A percentile compares a stretch with the other conserved stretches of the same genome.
Evolutionary conservation across 108 stramenopile species (phyloP).

Genomic region (Pseudonitzschia multistriata): DNA sequence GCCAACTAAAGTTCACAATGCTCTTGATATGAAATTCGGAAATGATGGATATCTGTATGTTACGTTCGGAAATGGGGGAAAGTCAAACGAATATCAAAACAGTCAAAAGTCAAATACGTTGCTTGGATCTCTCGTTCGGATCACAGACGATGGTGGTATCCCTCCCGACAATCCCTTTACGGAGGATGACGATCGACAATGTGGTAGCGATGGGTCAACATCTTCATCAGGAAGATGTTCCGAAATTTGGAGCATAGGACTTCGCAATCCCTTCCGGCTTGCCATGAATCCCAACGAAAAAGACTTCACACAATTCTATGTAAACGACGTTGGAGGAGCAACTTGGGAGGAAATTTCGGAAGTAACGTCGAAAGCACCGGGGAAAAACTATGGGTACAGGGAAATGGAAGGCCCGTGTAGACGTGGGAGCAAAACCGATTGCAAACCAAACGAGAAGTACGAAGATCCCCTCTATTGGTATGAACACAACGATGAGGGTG

Average conservation of each 20-base stretch:
- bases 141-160: slow-evolving; percentile 30
- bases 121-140: slow-evolving; percentile 28
- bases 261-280: slow-evolving; percentile 39
- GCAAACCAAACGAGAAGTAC: slow-evolving; percentile 13
- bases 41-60: slow-evolving; percentile 39
- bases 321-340: slow-evolving; percentile 34
- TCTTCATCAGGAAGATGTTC: slow-evolving; percentile 10
- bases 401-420: slow-evolving; percentile 34
- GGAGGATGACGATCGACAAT: slow-evolving; percentile 2
- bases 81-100: not conserved
- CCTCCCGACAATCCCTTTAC: slow-evolving; percentile 37
- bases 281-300: slow-evolving; percentile 34
- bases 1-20: slow-evolving; percentile 25
- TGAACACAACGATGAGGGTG: slow-evolving; percentile 20
- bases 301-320: slow-evolving; percentile 10
- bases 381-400: slow-evolving; percentile 30
- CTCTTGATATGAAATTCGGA: slow-evolving; percentile 32
- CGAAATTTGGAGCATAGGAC: slow-evolving; percentile 28
- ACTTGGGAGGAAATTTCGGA: slow-evolving; percentile 38
- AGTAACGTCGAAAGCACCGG: slow-evolving; percentile 14
- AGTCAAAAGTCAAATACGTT: slow-evolving; percentile 15
- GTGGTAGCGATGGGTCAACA: slow-evolving; percentile 1
- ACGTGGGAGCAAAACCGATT: slow-evolving; percentile 1
- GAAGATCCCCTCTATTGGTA: slow-evolving; percentile 31
- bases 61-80: slow-evolving; percentile 25